Evolutionary conservation across 306 rosid species (phyloP).

Genomic region (Potentilla sterilis): DNA sequence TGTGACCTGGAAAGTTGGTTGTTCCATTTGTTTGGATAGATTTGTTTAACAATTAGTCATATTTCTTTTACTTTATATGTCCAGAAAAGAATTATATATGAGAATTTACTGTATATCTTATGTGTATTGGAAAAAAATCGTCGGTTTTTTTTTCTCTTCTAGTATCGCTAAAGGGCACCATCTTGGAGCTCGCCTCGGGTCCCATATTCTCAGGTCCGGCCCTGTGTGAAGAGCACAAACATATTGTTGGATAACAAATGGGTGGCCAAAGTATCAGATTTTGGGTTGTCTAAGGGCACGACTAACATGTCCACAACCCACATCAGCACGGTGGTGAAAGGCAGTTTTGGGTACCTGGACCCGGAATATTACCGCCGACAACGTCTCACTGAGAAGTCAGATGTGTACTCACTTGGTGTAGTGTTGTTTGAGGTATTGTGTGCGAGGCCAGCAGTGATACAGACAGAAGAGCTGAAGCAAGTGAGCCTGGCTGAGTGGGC

Average conservation of each 20-base stretch:
- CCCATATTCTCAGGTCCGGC: no score
- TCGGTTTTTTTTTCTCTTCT: no score
- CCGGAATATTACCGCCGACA: constrained; percentile 37
- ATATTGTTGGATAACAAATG: constrained; percentile 32
- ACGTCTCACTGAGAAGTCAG: constrained; percentile 36
- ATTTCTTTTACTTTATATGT: no score
- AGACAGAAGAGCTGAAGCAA: constrained; percentile 14
- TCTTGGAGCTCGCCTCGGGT: no score
- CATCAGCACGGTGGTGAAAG: constrained; percentile 42
- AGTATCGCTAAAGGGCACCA: no score
- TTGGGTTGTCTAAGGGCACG: constrained; percentile 39
- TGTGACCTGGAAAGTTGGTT: no score
- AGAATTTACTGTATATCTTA: no score
- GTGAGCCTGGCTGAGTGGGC: constrained; percentile 44
- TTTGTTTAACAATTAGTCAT: no score
- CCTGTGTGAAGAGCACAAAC: constrained; percentile 36
- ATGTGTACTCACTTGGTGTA: constrained; percentile 53
- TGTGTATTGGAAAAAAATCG: no score
- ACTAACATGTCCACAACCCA: constrained; percentile 18
- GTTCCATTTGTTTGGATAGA: no score
- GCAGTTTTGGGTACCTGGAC: constrained; percentile 46
- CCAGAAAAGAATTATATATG: no score
- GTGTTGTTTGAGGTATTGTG: constrained; percentile 40
- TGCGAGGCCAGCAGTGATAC: constrained; percentile 39
- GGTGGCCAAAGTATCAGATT: constrained; percentile 48